Evolutionary conservation across 2,329 filamentous ascomycete species (phyloP).

Genomic region (Ceratocystis cubensis): DNA sequence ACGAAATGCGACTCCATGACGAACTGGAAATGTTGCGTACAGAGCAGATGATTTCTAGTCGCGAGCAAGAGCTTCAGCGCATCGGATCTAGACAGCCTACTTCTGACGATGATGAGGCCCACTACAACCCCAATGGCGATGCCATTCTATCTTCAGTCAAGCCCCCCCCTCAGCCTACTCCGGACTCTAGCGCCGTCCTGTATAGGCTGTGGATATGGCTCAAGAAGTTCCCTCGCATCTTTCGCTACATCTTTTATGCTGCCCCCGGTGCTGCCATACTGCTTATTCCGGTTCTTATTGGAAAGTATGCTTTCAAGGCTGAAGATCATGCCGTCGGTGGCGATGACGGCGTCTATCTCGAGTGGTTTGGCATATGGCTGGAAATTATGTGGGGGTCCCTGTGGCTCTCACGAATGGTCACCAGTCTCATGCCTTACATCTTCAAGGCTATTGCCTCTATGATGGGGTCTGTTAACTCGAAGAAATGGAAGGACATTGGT

Average conservation of each 20-base stretch:
- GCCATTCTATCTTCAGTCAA: constrained; percentile 15
- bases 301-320: constrained; percentile 31
- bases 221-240: constrained; percentile 38
- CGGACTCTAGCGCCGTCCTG: constrained; percentile 26
- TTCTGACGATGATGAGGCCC: constrained; percentile 25
- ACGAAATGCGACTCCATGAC: constrained; percentile 32
- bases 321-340: constrained; percentile 40
- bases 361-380: constrained; percentile 94
- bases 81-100: constrained; percentile 16
- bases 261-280: constrained; percentile 36
- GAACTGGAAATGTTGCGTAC: constrained; percentile 39
- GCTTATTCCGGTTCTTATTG: constrained; percentile 36
- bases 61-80: constrained; percentile 23
- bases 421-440: constrained; percentile 37
- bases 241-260: constrained; percentile 39
- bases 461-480: constrained; percentile 68
- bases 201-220: constrained; percentile 35
- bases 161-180: constrained; percentile 18
- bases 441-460: constrained; percentile 50
- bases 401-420: constrained; percentile 57
- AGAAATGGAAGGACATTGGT: constrained; percentile 88
- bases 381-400: constrained; percentile 86
- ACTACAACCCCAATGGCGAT: constrained; percentile 17
- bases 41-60: constrained; percentile 35
- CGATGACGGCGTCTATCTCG: constrained; percentile 60